Conservation (phyloP, 1,139 yeast genomes). For the Protomyces gravidus region DNA sequence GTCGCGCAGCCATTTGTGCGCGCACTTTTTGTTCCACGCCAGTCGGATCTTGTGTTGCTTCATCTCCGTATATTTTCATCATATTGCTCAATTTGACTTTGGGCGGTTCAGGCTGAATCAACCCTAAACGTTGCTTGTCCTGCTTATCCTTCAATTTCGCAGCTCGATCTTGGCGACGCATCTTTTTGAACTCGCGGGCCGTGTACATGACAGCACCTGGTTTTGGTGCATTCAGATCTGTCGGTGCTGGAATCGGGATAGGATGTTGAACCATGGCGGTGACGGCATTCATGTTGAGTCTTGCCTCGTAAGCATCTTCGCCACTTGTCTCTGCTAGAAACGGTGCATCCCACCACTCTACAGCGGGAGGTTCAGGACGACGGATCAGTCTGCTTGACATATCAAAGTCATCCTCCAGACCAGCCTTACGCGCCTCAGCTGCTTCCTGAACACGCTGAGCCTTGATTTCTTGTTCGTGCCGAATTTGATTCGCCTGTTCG, state of each 20-base stretch:
- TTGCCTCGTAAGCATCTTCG: slow-evolving; percentile 41
- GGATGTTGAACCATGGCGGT: slow-evolving; percentile 77
- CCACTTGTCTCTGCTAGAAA: slow-evolving; percentile 41
- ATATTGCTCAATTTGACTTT: slow-evolving; percentile 77
- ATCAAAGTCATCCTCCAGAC: slow-evolving; percentile 35
- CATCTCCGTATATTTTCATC: slow-evolving; percentile 80
- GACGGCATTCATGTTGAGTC: slow-evolving; percentile 41
- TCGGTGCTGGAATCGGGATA: slow-evolving; percentile 56
- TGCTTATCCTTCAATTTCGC: slow-evolving; percentile 64
- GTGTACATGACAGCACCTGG: slow-evolving; percentile 53
- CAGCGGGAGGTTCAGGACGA: slow-evolving; percentile 51
- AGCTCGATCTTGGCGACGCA: slow-evolving; percentile 67
- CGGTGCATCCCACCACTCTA: slow-evolving; percentile 83
- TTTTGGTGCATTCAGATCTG: slow-evolving; percentile 46
- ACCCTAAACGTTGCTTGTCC: slow-evolving; percentile 71
- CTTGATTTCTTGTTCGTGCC: slow-evolving; percentile 46
- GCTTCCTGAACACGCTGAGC: slow-evolving; percentile 40
- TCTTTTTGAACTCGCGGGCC: slow-evolving; percentile 67
- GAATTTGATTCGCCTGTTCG: slow-evolving; percentile 51
- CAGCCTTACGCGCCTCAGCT: slow-evolving; percentile 35
- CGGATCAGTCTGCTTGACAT: slow-evolving; percentile 36
- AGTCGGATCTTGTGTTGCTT: slow-evolving; percentile 87
- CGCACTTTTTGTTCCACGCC: slow-evolving; percentile 70
- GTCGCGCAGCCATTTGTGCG: slow-evolving; percentile 62
- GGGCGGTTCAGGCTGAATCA: slow-evolving; percentile 85